Evolutionary conservation across 345 rosid species (phyloP).

Genomic region (Euphorbia tirucalli): DNA sequence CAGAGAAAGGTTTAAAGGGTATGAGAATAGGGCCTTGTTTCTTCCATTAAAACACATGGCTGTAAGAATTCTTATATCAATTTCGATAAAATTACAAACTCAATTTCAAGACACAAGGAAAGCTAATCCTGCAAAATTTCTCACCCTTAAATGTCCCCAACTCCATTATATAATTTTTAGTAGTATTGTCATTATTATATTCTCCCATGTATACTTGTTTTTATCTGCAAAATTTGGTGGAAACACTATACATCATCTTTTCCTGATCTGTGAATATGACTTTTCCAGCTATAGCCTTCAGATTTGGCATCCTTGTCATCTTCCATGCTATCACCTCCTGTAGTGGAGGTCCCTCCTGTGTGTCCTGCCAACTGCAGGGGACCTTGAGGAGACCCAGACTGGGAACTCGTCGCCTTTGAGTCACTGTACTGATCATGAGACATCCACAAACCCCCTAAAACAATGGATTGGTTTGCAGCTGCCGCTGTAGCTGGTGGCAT

Average conservation of each 20-base stretch:
- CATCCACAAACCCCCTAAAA: slow-evolving; percentile 63
- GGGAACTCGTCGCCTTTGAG: slow-evolving; percentile 49
- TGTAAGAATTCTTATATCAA: slow-evolving; percentile 20
- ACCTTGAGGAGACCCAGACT: slow-evolving; percentile 77
- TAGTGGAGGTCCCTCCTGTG: too few species aligned
- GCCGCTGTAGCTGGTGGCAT: slow-evolving; percentile 27
- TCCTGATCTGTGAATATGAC: slow-evolving; percentile 36
- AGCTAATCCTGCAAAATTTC: slow-evolving; percentile 59
- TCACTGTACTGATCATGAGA: slow-evolving; percentile 50
- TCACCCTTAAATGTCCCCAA: slow-evolving; percentile 29
- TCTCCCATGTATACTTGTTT: slow-evolving; percentile 42
- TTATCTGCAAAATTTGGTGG: slow-evolving; percentile 61
- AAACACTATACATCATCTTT: slow-evolving; percentile 42
- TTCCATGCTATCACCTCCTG: slow-evolving; percentile 65
- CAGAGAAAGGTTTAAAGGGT: not conserved
- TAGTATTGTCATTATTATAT: slow-evolving; percentile 30
- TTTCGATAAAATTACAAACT: slow-evolving; percentile 37
- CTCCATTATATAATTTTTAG: slow-evolving; percentile 35
- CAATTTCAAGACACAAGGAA: slow-evolving; percentile 31
- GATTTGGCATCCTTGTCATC: slow-evolving; percentile 80
- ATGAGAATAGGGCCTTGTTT: slow-evolving; percentile 13
- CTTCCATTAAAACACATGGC: slow-evolving; percentile 39
- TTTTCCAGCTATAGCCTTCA: slow-evolving; percentile 65
- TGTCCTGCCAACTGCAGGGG: slow-evolving; percentile 66
- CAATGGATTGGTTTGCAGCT: slow-evolving; percentile 45